Percentiles rank a stretch among this genome's conserved stretches.
These are phyloP conservation scores for Anethum foeniculum DNA, from an alignment of 140 eudicot species.

Conservation along the genomic window DNA sequence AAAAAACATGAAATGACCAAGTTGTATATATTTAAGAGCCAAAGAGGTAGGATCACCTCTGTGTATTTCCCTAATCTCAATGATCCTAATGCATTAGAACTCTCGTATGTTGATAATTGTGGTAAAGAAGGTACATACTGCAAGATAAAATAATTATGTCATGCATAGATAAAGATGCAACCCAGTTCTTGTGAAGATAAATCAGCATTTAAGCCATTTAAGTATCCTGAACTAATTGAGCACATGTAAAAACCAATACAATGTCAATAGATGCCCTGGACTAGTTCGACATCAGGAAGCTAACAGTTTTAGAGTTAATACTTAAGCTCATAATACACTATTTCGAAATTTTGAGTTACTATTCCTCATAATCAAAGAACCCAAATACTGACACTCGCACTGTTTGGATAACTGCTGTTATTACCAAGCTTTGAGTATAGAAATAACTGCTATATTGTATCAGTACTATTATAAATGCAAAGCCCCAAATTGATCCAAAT, in stretches of 20 bases:
- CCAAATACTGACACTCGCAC: neutral
- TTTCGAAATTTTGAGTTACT: neutral
- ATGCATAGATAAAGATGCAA: neutral
- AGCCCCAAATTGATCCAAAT: neutral
- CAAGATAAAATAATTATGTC: neutral
- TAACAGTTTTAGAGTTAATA: neutral
- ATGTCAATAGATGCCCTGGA: neutral
- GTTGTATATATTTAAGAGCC: slow-evolving; percentile 5
- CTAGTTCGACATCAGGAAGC: neutral
- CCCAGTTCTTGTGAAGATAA: neutral
- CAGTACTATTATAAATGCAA: neutral
- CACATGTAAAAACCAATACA: neutral
- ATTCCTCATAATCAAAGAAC: neutral
- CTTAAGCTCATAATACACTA: neutral
- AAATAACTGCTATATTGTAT: neutral
- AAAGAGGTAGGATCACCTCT: slow-evolving; percentile 42
- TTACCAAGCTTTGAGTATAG: neutral
- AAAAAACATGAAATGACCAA: neutral
- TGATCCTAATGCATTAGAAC: slow-evolving; percentile 38
- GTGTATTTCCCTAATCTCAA: slow-evolving; percentile 81
- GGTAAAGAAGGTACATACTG: slow-evolving; percentile 66
- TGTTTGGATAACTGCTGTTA: neutral
- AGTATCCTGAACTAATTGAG: neutral
- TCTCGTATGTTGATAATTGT: slow-evolving; percentile 45
- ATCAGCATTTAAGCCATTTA: neutral